Base-by-base conservation (phyloP, 2,329 filamentous ascomycete species). In the Cadophora sp. region DNA sequence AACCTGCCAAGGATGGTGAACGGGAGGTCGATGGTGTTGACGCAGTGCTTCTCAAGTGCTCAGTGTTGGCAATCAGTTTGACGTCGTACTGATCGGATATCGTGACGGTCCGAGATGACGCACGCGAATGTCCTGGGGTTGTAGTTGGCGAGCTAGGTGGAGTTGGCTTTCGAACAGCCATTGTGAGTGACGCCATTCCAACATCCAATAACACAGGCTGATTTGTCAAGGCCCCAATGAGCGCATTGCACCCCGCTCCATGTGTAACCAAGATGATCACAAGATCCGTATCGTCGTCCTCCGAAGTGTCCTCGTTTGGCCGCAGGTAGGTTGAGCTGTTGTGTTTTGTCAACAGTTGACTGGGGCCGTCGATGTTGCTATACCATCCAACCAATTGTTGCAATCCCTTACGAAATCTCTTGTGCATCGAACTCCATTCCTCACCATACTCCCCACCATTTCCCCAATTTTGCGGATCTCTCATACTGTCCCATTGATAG, bases 361-460 rank as follows among this genome's bases (percentile, higher is more conserved):
- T 81, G 2, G 85, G 83, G 30, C 81, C 79, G 36, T 86, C 83
- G 78, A 88, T 74, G 77, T 84, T 80, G 63, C 81, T 80, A 76
- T 99, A 99, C 92, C 94, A 98, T 67, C 91, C 85, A 14, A 97
- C 83, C 81, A 97, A 86, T 53, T 88, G 87, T 71, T 92, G 89
- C 47, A 97, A 79, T 0, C 95, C 95, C 68, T 84, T 87, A 45
- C 94, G 87, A 75, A 98, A 97, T 24, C 96, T 87, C 76, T 90
- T 90, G 79, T 99, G 96, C 96, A 99, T 98, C 3, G 89, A 84
- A 36, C 93, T 91, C 96, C 96, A 99, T 79, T 98, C 96, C 79
- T 99, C 96, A 0, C 93, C 94, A 73, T 93, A 92, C 51, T 90
- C 86, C 47, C 95, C 96, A 11, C 95, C 95, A 74, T 93, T 89